These are phyloP conservation scores for Echium plantagineum DNA, from an alignment of 257 asterid genomes.

Conservation along the genomic window DNA sequence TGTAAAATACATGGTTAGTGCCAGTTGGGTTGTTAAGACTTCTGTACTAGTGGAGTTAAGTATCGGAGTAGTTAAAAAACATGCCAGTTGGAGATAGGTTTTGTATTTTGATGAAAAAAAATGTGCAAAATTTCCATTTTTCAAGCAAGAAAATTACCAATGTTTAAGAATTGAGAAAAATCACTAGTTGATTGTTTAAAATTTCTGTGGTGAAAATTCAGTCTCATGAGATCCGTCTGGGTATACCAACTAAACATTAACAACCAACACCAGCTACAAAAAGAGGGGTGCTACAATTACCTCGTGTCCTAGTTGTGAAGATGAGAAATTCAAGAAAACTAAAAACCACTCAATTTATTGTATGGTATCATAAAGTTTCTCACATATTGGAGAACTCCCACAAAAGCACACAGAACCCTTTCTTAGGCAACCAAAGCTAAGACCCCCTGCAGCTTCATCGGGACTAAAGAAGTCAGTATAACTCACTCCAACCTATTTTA, in stretches of 20 bases:
- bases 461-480: neutral
- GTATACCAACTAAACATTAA: neutral
- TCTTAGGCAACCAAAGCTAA: neutral
- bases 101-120: no score
- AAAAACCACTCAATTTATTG: neutral
- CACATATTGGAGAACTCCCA: neutral
- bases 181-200: no score
- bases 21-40: no score
- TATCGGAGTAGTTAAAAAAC: no score
- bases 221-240: neutral
- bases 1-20: no score
- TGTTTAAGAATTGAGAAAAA: no score
- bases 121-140: no score
- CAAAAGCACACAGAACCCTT: neutral
- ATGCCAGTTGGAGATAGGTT: no score
- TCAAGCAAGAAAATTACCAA: no score
- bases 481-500: conserved; percentile 18
- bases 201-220: no score
- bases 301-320: neutral
- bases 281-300: neutral
- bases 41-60: no score
- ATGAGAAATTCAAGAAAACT: no score
- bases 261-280: neutral
- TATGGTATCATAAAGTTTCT: neutral
- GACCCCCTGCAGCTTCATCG: neutral